phyloP scores from a whole-genome alignment of 257 asterid species.

The Dorcoceras hygrometricum region DNA sequence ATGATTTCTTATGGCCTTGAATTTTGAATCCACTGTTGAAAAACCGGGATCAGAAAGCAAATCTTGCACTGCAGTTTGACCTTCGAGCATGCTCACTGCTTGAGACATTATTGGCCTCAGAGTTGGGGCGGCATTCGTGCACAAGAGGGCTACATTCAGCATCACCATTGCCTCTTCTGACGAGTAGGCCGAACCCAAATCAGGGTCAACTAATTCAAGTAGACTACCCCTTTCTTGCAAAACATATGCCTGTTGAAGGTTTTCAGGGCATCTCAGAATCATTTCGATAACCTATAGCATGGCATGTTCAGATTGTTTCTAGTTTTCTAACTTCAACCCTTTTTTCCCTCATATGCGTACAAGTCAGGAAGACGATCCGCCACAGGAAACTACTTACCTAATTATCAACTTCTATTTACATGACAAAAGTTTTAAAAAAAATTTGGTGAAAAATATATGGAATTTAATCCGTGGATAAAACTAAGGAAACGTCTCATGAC shows the following conservation, averaged over 20 bases:
- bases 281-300: background rate
- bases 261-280: background rate
- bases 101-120: slow-evolving; percentile 84
- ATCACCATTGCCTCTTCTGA: slow-evolving; percentile 64
- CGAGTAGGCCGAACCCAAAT: slow-evolving; percentile 56
- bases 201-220: slow-evolving; percentile 75
- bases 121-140: slow-evolving; percentile 83
- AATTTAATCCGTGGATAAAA: too few relatives aligned
- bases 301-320: background rate
- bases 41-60: slow-evolving; percentile 75
- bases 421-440: too few relatives aligned
- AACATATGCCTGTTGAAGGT: slow-evolving; percentile 68
- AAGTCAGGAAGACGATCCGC: background rate
- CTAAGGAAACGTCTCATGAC: background rate
- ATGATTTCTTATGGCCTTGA: slow-evolving; percentile 67
- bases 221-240: slow-evolving; percentile 71
- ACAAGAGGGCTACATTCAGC: slow-evolving; percentile 71
- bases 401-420: background rate
- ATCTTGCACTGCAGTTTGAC: slow-evolving; percentile 70
- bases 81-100: slow-evolving; percentile 95
- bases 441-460: background rate
- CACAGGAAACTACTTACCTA: background rate
- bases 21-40: slow-evolving; percentile 49
- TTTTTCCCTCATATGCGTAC: background rate
- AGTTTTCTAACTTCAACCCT: background rate